Base-by-base conservation (phyloP, 805 yeast genomes). In the Danielia oregonensis region DNA sequence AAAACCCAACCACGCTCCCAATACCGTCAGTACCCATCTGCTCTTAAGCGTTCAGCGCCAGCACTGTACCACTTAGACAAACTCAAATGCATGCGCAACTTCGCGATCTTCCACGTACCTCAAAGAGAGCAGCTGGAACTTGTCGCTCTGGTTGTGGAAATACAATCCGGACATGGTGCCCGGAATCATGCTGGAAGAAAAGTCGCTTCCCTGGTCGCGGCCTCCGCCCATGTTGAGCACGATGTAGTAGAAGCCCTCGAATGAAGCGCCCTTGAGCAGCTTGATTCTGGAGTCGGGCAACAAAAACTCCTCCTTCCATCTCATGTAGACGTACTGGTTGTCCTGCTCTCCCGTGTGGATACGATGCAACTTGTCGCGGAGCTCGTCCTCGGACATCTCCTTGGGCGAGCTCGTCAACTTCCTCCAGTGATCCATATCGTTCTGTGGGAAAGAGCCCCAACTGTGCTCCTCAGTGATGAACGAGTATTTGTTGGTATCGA, bases 291-390 rank as follows among this genome's bases (percentile, higher is more conserved):
- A 79, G 59, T 87, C 95, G 0, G 95, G 95, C 6, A 85, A 79
- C 40, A 89, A 61, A 52, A 87, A 87, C 50, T 79, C 76, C 58
- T 89, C 97, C 61, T 89, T 89, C 97, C 97, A 89, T 46, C 96
- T 72, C 96, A 89, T 89, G 55, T 79, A 89, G 5, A 89, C 60
- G 49, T 50, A 55, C 36, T 49, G 56, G 16, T 57, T 48, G 30
- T 61, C 59, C 24, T 53, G 57, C 21, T 44, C 32, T 15, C 65
- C 65, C 18, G 49, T 29, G 42, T 61, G 63, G 29, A 66, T 63
- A 18, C 37, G 41, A 12, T 39, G 38, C 35, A 67, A 52, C 33
- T 55, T 57, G 24, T 46, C 40, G 22, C 50, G 39, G 25, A 67
- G 46, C 6, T 46, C 49, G 10, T 32, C 42, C 35, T 63, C 66